These are phyloP conservation scores for Dactylonectria estremocensis DNA, from an alignment of 2,329 filamentous ascomycete genomes.

Conservation along the genomic window DNA sequence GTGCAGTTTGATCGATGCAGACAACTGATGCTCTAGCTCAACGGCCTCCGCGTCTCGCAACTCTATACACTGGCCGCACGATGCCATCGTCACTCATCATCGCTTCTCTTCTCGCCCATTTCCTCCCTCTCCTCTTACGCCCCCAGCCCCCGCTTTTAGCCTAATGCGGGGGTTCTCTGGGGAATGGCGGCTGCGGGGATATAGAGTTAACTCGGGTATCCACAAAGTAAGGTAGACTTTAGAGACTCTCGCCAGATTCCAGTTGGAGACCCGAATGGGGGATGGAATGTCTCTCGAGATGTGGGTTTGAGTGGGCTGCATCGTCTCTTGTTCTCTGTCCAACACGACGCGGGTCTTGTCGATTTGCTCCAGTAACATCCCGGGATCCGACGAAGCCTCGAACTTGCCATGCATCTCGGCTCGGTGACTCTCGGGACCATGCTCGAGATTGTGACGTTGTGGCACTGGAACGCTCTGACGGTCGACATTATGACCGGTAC, in stretches of 20 bases:
- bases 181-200: not conserved
- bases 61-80: not conserved
- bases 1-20: not conserved
- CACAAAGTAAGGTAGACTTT: too few species aligned
- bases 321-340: not conserved
- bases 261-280: too few species aligned
- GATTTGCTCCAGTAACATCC: not conserved
- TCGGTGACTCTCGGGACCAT: not conserved
- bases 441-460: not conserved
- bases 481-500: too few species aligned
- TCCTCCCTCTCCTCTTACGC: not conserved
- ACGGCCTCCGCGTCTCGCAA: not conserved
- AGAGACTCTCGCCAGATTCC: too few species aligned
- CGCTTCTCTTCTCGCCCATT: too few species aligned
- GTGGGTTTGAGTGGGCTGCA: not conserved
- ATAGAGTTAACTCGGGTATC: too few species aligned
- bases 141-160: not conserved
- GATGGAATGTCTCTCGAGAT: not conserved
- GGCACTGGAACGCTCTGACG: too few species aligned
- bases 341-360: not conserved
- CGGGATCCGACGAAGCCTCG: not conserved
- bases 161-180: not conserved
- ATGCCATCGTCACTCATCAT: not conserved
- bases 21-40: too few species aligned
- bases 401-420: not conserved